These are phyloP conservation scores for Picea glauca DNA, from an alignment of 75 land plant genomes.

Conservation along the genomic window DNA sequence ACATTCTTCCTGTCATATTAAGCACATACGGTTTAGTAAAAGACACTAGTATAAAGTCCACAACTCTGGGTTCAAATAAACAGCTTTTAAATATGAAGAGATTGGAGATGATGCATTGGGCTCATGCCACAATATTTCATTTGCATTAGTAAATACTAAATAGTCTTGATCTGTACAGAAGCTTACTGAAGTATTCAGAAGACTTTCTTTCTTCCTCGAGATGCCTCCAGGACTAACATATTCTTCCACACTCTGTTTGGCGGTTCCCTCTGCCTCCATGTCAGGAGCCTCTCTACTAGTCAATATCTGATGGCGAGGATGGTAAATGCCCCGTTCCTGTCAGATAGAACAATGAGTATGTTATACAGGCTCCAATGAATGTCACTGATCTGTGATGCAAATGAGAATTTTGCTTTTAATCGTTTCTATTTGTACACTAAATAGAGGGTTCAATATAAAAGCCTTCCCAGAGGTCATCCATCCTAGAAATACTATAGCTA, in stretches of 20 bases:
- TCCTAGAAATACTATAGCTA: neutral
- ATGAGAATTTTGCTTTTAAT: neutral
- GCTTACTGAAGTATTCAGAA: neutral
- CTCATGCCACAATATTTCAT: neutral
- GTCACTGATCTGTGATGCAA: neutral
- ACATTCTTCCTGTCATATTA: neutral
- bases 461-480: neutral
- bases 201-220: neutral
- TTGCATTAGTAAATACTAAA: neutral
- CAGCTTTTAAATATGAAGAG: neutral
- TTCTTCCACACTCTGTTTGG: neutral
- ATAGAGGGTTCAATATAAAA: neutral
- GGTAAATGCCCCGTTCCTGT: constrained; percentile 7
- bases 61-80: neutral
- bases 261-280: neutral
- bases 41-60: neutral
- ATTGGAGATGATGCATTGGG: neutral
- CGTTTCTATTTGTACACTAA: neutral
- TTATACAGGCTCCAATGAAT: neutral
- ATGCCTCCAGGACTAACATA: neutral
- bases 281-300: neutral
- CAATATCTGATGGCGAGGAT: neutral
- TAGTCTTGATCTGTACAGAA: neutral
- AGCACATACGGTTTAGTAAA: neutral
- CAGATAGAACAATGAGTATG: neutral